Conservation (phyloP, 225 moss, liverwort and hornwort species). For the Pleurozium schreberi region DNA sequence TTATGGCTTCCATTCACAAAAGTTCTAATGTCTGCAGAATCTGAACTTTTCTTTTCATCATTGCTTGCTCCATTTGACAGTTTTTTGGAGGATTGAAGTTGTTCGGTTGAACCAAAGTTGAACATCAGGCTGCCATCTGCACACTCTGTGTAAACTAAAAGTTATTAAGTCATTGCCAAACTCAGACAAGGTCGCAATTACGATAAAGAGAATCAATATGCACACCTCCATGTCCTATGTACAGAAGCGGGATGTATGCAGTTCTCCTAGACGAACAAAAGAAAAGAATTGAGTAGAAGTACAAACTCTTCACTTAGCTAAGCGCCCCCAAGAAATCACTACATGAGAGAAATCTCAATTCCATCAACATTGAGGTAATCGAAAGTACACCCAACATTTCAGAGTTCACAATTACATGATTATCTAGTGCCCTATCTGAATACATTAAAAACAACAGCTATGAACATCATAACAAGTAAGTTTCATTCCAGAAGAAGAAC, state of each 20-base stretch:
- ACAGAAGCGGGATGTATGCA: not conserved
- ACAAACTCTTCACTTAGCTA: not conserved
- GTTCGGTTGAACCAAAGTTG: conserved; percentile 69
- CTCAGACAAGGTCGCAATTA: not conserved
- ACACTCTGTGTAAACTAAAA: conserved; percentile 24
- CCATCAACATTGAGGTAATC: not conserved
- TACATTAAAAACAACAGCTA: not conserved
- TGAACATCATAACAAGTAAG: not conserved
- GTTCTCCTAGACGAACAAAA: not conserved
- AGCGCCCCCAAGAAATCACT: not conserved
- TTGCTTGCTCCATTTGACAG: conserved; percentile 19
- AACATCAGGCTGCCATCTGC: conserved; percentile 90
- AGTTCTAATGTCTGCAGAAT: not conserved
- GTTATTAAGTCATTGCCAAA: not conserved
- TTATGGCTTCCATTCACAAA: conserved; percentile 7
- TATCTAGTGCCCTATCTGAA: not conserved
- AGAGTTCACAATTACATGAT: not conserved
- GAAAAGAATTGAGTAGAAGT: not conserved
- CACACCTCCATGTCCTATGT: not conserved
- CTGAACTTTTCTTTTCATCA: conserved; percentile 2
- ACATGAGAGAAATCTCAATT: not conserved
- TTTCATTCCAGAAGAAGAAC: not conserved
- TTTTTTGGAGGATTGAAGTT: conserved; percentile 17
- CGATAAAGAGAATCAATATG: not conserved
- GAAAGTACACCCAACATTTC: not conserved